phyloP scores from a whole-genome alignment of 176 grass and related monocot genomes.

The Rhynchospora tenuis region DNA sequence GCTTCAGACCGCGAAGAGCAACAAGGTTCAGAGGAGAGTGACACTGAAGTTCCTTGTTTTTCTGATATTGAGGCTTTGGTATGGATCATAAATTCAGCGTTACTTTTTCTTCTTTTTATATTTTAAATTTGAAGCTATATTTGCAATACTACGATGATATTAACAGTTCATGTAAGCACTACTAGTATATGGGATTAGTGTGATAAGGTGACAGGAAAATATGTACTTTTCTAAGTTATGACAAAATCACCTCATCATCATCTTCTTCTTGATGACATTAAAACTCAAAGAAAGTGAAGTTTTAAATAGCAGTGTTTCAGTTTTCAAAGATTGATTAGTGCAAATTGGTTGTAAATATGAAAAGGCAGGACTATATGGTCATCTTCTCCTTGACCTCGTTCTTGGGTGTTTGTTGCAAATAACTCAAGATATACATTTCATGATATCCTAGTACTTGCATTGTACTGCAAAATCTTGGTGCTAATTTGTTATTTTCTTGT shows the following conservation, averaged over 20 bases:
- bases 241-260: background rate
- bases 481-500: slow-evolving; percentile 11
- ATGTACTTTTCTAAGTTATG: background rate
- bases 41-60: slow-evolving; percentile 19
- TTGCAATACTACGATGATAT: slow-evolving; percentile 5
- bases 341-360: slow-evolving; percentile 1
- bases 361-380: background rate
- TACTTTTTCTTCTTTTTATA: background rate
- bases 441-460: background rate
- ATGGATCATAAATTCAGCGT: slow-evolving; percentile 3
- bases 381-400: background rate
- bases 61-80: slow-evolving; percentile 21
- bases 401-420: background rate
- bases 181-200: background rate
- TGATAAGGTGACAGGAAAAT: background rate
- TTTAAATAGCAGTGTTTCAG: background rate
- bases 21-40: slow-evolving; percentile 15
- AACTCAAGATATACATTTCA: background rate
- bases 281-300: background rate
- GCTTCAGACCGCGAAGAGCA: slow-evolving; percentile 16
- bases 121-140: slow-evolving; percentile 1
- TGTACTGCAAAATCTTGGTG: background rate
- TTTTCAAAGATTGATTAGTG: background rate
- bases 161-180: background rate
- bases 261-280: background rate